phyloP scores from a whole-genome alignment of 345 rosid species.

The Physaria fendleri region DNA sequence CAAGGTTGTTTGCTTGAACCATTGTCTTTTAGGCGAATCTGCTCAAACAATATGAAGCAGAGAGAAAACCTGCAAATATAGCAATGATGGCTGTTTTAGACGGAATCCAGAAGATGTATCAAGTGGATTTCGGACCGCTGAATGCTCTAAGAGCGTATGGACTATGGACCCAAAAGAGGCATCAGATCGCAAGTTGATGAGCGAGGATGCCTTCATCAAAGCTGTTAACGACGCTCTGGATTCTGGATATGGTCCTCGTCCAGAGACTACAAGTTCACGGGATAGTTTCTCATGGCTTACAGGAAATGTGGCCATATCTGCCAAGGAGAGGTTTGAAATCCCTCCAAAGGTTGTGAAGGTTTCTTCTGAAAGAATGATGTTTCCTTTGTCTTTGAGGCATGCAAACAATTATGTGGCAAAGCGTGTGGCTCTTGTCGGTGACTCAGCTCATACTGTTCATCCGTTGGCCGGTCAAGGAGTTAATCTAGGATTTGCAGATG shows the following conservation, averaged over 20 bases:
- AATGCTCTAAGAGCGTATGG: slow-evolving; percentile 89
- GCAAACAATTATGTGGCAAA: slow-evolving; percentile 62
- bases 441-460: slow-evolving; percentile 93
- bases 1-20: not conserved
- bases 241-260: slow-evolving; percentile 78
- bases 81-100: slow-evolving; percentile 88
- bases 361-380: slow-evolving; percentile 76
- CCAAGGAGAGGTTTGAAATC: slow-evolving; percentile 56
- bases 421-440: slow-evolving; percentile 72
- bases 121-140: slow-evolving; percentile 75
- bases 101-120: slow-evolving; percentile 80
- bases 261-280: slow-evolving; percentile 45
- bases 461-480: slow-evolving; percentile 99
- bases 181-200: slow-evolving; percentile 55
- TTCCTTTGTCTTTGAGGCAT: slow-evolving; percentile 79
- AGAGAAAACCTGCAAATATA: slow-evolving; percentile 70
- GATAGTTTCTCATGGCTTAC: slow-evolving; percentile 56
- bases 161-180: slow-evolving; percentile 81
- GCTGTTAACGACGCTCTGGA: slow-evolving; percentile 76
- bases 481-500: slow-evolving; percentile 89
- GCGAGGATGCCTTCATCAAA: slow-evolving; percentile 68
- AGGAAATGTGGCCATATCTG: slow-evolving; percentile 36
- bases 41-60: slow-evolving; percentile 66
- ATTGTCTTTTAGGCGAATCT: slow-evolving; percentile 38
- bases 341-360: slow-evolving; percentile 76